Conservation (phyloP, 352 stramenopile genomes). For the Pseudoperonospora humuli region DNA sequence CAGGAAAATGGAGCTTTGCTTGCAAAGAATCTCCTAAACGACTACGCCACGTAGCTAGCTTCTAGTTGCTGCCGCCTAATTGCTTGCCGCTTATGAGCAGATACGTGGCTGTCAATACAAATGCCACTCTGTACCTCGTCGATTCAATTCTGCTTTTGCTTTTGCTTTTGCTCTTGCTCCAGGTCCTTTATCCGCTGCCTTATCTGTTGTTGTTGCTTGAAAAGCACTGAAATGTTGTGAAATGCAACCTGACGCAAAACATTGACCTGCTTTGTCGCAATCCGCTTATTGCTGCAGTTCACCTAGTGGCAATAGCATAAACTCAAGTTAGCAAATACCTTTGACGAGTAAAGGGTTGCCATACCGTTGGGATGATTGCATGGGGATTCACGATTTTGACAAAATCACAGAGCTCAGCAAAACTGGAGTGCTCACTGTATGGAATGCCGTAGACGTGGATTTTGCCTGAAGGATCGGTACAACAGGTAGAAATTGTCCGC, state of each 20-base stretch:
- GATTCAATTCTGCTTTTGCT: too few relatives aligned
- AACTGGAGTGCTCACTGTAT: conserved; percentile 96
- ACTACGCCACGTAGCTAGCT: too few relatives aligned
- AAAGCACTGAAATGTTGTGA: conserved; percentile 49
- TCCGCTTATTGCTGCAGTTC: conserved; percentile 57
- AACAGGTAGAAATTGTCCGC: conserved; percentile 58
- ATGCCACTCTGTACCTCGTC: too few relatives aligned
- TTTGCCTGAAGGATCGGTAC: conserved; percentile 66
- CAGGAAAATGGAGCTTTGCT: too few relatives aligned
- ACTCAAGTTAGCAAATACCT: conserved; percentile 1
- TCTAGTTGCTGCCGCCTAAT: too few relatives aligned
- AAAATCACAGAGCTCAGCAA: conserved; percentile 92
- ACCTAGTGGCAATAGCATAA: conserved; percentile 26
- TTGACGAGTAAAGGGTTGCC: background rate
- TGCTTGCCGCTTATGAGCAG: too few relatives aligned
- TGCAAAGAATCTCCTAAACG: too few relatives aligned
- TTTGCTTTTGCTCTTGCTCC: conserved; percentile 12
- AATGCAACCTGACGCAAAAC: conserved; percentile 56
- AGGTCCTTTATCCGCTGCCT: conserved; percentile 16
- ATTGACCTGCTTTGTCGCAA: conserved; percentile 65
- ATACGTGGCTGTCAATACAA: too few relatives aligned
- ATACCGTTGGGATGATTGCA: conserved; percentile 90
- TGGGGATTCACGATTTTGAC: conserved; percentile 77
- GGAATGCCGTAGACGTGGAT: conserved; percentile 91
- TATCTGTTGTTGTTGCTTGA: conserved; percentile 30